Base-by-base conservation (phyloP, 2,329 filamentous ascomycete genomes). In the Fonsecaea pugnacius region DNA sequence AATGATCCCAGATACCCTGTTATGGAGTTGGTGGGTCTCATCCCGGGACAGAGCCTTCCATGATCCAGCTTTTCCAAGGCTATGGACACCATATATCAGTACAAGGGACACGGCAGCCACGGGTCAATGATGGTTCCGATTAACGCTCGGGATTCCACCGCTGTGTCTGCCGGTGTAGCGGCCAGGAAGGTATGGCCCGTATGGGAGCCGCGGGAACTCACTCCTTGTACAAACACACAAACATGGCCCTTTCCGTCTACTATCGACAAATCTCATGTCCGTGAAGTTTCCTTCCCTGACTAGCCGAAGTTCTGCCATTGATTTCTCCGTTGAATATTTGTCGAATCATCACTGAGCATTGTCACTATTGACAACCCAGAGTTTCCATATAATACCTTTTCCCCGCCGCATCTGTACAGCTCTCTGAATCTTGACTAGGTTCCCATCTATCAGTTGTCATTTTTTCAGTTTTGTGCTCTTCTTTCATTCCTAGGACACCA, bases 271-370 rank as follows among this genome's bases (percentile, higher is more conserved):
- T 46, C 18, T 46, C 43, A 48, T 18, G 43, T n/a, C 30, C 36
- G 27, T 50, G 43, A 36, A 7, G 27, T 50, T 53, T 35, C 48
- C 30, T 43, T 56, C 36, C 36, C 36, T 27, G n/a, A 51, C 30
- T 33, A 53, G 24, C 58, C 48, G 59, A 53, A 63, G 58, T 63
- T 62, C 54, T 46, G 40, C 58, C 56, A 55, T 58, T n/a, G 30
- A 30, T 53, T 8, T 14, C 55, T 32, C 38, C 43, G 40, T 35
- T 38, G 5, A 51, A 51, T 43, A 52, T 53, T 58, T 33, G n/a
- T 62, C 36, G 21, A 50, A 1, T 27, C 55, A 43, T n/a, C 6
- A 27, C 5, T n/a, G 43, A 5, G n/a, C 12, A 21, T 38, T 59
- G 43, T 52, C 57, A 40, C 35, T 30, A 12, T 16, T 14, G 38